These are phyloP conservation scores for Tylopilus sp. DNA, from an alignment of 768 basidiomycete genomes.

Conservation along the genomic window DNA sequence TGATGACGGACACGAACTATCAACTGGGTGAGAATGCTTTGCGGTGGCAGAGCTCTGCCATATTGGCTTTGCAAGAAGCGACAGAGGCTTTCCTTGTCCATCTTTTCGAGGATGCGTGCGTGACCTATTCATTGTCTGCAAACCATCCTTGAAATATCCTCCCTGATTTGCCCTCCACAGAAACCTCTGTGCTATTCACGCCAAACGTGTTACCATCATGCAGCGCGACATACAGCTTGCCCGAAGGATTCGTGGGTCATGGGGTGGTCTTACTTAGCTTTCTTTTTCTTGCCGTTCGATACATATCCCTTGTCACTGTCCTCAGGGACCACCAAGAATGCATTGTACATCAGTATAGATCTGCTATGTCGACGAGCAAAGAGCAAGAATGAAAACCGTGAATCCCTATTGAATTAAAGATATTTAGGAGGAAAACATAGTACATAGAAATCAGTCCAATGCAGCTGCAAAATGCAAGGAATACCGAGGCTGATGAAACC, in stretches of 20 bases:
- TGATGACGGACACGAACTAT: constrained; percentile 73
- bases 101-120: constrained; percentile 97
- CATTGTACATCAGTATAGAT: constrained; percentile 29
- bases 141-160: not conserved
- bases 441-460: constrained; percentile 16
- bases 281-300: not conserved
- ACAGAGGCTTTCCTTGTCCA: constrained; percentile 94
- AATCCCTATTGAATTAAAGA: constrained; percentile 2
- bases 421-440: constrained; percentile 10
- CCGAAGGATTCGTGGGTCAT: constrained; percentile 88
- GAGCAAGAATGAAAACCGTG: not conserved
- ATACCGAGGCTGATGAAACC: constrained; percentile 5
- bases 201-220: constrained; percentile 98
- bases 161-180: too few relatives aligned
- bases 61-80: constrained; percentile 93
- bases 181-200: constrained; percentile 95
- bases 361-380: constrained; percentile 12
- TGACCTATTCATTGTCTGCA: constrained; percentile 21
- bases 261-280: constrained; percentile 64
- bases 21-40: constrained; percentile 57
- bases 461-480: constrained; percentile 13
- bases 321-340: constrained; percentile 14
- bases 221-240: constrained; percentile 96
- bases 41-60: constrained; percentile 94
- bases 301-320: not conserved